Conservation (phyloP, 352 stramenopile species). For the Globisporangium alternatum region DNA sequence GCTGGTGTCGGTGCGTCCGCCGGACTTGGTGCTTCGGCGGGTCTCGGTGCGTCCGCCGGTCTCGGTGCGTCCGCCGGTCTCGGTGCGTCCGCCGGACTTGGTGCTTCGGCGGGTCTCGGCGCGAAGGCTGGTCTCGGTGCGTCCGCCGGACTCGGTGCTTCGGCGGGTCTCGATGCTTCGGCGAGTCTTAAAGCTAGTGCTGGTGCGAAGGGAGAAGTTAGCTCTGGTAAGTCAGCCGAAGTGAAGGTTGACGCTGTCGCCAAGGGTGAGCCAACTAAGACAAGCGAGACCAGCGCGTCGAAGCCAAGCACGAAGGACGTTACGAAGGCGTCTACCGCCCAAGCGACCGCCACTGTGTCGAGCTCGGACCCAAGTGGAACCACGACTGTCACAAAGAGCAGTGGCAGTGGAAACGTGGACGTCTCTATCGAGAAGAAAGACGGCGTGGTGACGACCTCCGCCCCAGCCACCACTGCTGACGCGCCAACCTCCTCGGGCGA, state of each 20-base stretch:
- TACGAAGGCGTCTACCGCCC: background rate
- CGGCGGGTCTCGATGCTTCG: background rate
- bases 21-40: background rate
- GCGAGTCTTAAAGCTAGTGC: background rate
- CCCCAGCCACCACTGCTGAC: background rate
- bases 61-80: background rate
- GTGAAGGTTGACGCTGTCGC: background rate
- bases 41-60: background rate
- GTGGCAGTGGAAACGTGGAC: slow-evolving; percentile 4
- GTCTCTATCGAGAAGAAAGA: slow-evolving; percentile 5
- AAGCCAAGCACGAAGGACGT: background rate
- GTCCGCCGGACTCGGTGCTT: too few species aligned
- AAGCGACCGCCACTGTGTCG: background rate
- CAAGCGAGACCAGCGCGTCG: background rate
- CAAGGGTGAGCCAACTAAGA: background rate
- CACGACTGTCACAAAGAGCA: slow-evolving; percentile 2
- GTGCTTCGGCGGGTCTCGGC: background rate
- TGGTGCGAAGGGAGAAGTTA: background rate
- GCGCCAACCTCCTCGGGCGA: background rate
- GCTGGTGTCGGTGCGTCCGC: too few species aligned
- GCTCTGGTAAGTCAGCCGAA: background rate
- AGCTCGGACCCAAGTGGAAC: background rate
- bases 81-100: background rate
- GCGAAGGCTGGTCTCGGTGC: background rate
- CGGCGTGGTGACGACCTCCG: background rate